Percentiles rank a stretch among this genome's conserved stretches.
Evolutionary conservation across 331 rosid genomes (phyloP).

Genomic region (Erythrophleum ivorense): DNA sequence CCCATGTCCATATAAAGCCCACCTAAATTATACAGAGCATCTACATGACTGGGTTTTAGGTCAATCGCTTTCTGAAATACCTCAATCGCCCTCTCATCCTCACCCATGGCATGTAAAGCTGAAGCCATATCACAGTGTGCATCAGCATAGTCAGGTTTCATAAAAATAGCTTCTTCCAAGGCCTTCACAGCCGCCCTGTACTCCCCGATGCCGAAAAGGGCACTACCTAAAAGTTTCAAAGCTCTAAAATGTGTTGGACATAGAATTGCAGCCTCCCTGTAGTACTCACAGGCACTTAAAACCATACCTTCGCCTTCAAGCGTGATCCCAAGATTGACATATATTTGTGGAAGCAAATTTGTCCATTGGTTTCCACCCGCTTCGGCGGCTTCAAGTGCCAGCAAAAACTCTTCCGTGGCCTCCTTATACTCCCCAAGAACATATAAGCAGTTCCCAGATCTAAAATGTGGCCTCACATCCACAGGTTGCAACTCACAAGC

Average conservation of each 20-base stretch:
- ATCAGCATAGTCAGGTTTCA: slow-evolving; percentile 66
- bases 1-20: slow-evolving; percentile 68
- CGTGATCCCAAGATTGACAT: slow-evolving; percentile 62
- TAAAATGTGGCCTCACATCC: slow-evolving; percentile 66
- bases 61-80: slow-evolving; percentile 75
- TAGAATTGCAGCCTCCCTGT: slow-evolving; percentile 67
- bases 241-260: slow-evolving; percentile 69
- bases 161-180: slow-evolving; percentile 61
- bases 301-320: slow-evolving; percentile 76
- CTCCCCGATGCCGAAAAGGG: slow-evolving; percentile 67
- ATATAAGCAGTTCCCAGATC: slow-evolving; percentile 62
- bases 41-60: slow-evolving; percentile 61
- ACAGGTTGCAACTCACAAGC: slow-evolving; percentile 72
- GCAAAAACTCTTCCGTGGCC: slow-evolving; percentile 62
- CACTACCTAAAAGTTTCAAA: slow-evolving; percentile 64
- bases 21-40: slow-evolving; percentile 64
- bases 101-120: slow-evolving; percentile 60
- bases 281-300: slow-evolving; percentile 70
- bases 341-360: slow-evolving; percentile 63
- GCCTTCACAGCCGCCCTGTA: slow-evolving; percentile 68
- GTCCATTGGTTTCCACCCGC: slow-evolving; percentile 65
- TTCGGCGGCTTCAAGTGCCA: slow-evolving; percentile 65
- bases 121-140: slow-evolving; percentile 69
- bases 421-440: slow-evolving; percentile 57
- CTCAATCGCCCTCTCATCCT: slow-evolving; percentile 72